Conservation (phyloP, 2,329 filamentous ascomycete genomes). For the Arthrobotrys sphaeroides region DNA sequence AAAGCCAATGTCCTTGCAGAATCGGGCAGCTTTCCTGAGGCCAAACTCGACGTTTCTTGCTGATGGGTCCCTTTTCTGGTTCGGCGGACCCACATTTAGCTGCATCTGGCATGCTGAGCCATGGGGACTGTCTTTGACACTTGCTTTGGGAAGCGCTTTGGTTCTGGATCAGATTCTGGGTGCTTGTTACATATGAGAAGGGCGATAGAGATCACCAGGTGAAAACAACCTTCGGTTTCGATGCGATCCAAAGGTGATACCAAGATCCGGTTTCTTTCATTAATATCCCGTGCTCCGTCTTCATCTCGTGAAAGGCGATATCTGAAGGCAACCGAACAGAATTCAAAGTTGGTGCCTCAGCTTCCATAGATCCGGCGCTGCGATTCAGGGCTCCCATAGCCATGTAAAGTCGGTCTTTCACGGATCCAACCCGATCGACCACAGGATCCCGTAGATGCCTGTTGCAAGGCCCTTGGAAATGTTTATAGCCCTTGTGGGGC, state of each 20-base stretch:
- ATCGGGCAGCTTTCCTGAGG: conserved; percentile 50
- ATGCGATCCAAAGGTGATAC: conserved; percentile 11
- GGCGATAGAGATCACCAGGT: conserved; percentile 23
- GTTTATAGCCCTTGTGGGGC: background rate
- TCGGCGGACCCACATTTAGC: conserved; percentile 15
- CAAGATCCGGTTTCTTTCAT: conserved; percentile 9
- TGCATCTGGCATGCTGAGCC: conserved; percentile 32
- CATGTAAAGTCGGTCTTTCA: background rate
- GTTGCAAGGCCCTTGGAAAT: background rate
- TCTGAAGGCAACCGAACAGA: conserved; percentile 25
- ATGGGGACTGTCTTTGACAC: conserved; percentile 17
- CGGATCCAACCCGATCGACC: background rate
- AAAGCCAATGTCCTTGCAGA: conserved; percentile 42
- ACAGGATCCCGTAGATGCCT: conserved; percentile 32
- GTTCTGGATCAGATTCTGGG: conserved; percentile 19
- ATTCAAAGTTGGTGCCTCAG: conserved; percentile 4
- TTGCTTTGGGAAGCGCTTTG: conserved; percentile 27
- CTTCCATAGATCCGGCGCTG: background rate
- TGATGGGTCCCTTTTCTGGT: conserved; percentile 25
- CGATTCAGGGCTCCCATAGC: background rate
- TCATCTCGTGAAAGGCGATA: conserved; percentile 22
- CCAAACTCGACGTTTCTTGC: conserved; percentile 19
- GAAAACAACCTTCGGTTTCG: conserved; percentile 6
- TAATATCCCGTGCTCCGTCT: conserved; percentile 29
- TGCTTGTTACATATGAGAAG: conserved; percentile 14